Conservation (phyloP, 2,329 filamentous ascomycete genomes). For the Trichoderma sp. region DNA sequence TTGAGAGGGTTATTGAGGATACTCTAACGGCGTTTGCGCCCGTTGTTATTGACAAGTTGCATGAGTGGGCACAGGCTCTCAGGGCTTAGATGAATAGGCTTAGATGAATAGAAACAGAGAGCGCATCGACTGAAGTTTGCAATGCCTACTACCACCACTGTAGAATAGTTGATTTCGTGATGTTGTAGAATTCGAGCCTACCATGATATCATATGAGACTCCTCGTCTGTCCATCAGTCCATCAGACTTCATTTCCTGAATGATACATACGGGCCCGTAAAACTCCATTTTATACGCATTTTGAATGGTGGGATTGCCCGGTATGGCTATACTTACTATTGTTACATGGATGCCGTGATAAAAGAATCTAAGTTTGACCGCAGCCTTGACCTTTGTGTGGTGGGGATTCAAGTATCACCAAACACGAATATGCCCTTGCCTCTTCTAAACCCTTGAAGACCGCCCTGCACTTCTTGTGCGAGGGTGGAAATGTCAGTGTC, state of each 20-base stretch:
- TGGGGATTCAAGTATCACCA: conserved; percentile 50
- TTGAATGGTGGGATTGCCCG: not conserved
- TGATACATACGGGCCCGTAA: not conserved
- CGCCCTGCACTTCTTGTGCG: conserved; percentile 75
- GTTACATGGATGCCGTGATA: not conserved
- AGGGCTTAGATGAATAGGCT: conserved; percentile 61
- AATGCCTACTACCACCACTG: too few relatives aligned
- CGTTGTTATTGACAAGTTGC: conserved; percentile 90
- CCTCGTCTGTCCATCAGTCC: not conserved
- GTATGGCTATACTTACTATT: not conserved
- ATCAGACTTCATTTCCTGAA: not conserved
- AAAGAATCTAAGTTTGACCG: not conserved
- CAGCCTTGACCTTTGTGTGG: not conserved
- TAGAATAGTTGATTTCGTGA: not conserved
- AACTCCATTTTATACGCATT: not conserved
- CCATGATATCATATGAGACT: not conserved
- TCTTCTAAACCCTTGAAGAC: conserved; percentile 77
- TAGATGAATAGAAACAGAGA: conserved; percentile 35
- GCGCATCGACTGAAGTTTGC: not conserved
- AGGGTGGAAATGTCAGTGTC: conserved; percentile 72
- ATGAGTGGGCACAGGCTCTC: conserved; percentile 91
- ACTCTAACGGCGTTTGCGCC: conserved; percentile 87
- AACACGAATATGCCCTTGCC: conserved; percentile 94
- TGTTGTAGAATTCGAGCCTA: not conserved
- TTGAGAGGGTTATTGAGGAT: conserved; percentile 88